A percentile compares a stretch with the other conserved stretches of the same genome.
Conservation (phyloP, 805 yeast species). For the Sugiyamaella valdiviana region DNA sequence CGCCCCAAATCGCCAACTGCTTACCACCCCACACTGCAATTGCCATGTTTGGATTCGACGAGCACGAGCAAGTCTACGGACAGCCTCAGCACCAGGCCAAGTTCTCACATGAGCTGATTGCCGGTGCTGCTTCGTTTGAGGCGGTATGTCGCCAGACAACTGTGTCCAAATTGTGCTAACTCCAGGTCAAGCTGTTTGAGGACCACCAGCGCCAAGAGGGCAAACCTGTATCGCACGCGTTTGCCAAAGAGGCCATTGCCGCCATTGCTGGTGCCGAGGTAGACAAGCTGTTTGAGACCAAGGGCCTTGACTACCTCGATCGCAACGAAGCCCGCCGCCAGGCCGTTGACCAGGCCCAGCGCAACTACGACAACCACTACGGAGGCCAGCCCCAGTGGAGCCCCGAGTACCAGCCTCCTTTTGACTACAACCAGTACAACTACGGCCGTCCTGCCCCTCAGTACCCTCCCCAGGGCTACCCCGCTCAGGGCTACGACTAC, state of each 20-base stretch:
- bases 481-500: slow-evolving; percentile 4
- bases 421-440: slow-evolving; percentile 20
- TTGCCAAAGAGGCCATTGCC: slow-evolving; percentile 27
- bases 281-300: slow-evolving; percentile 29
- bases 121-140: slow-evolving; percentile 28
- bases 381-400: slow-evolving; percentile 23
- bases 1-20: too few species aligned
- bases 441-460: slow-evolving; percentile 12
- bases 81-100: slow-evolving; percentile 22
- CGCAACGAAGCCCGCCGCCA: slow-evolving; percentile 16
- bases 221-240: slow-evolving; percentile 26
- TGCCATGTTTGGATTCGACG: slow-evolving; percentile 21
- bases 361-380: slow-evolving; percentile 26
- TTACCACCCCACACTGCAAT: too few species aligned
- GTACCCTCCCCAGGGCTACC: slow-evolving; percentile 4
- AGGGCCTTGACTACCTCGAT: slow-evolving; percentile 27
- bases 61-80: slow-evolving; percentile 19
- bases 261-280: slow-evolving; percentile 29
- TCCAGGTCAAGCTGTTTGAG: slow-evolving; percentile 22
- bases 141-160: slow-evolving; percentile 13
- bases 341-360: slow-evolving; percentile 23
- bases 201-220: slow-evolving; percentile 29
- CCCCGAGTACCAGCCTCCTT: slow-evolving; percentile 19
- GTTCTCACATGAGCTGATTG: slow-evolving; percentile 28
- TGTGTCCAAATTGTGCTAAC: not conserved